phyloP scores from a whole-genome alignment of 768 basidiomycete species.

The Asterophora parasitica region DNA sequence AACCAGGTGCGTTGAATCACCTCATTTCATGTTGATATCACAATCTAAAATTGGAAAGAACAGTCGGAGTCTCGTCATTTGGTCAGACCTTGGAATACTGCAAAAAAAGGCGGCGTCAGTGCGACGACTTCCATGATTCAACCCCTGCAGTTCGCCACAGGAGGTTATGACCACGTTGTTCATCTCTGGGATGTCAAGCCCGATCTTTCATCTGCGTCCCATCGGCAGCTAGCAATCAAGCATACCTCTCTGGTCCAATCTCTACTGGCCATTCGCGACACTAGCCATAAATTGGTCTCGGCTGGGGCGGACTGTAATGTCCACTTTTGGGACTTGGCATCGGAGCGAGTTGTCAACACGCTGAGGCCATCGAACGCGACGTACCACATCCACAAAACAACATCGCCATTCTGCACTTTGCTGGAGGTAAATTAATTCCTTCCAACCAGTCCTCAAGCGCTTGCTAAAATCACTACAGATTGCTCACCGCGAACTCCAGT shows the following conservation, averaged over 20 bases:
- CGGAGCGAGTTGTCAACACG: slow-evolving; percentile 36
- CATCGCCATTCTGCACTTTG: slow-evolving; percentile 35
- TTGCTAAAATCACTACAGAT: slow-evolving; percentile 26
- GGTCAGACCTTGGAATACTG: slow-evolving; percentile 25
- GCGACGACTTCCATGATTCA: slow-evolving; percentile 37
- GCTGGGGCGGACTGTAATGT: slow-evolving; percentile 46
- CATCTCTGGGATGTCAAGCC: slow-evolving; percentile 41
- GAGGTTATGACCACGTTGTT: slow-evolving; percentile 44
- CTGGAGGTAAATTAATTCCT: slow-evolving; percentile 32
- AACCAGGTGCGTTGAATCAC: slow-evolving; percentile 19
- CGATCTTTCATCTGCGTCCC: slow-evolving; percentile 27
- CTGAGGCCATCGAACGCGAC: slow-evolving; percentile 39
- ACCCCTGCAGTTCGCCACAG: slow-evolving; percentile 40
- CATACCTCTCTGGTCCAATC: slow-evolving; percentile 41
- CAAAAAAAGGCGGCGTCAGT: slow-evolving; percentile 38
- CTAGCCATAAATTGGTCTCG: slow-evolving; percentile 42
- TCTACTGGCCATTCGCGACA: slow-evolving; percentile 38
- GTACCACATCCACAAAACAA: slow-evolving; percentile 36
- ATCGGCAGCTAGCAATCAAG: slow-evolving; percentile 31
- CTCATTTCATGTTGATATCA: neutral
- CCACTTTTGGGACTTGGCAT: slow-evolving; percentile 41
- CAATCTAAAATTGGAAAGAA: neutral
- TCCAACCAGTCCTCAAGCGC: neutral
- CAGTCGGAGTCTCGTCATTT: slow-evolving; percentile 12
- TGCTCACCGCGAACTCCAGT: slow-evolving; percentile 46